Conservation (phyloP, 768 basidiomycete genomes). For the Leccinellum albellum region DNA sequence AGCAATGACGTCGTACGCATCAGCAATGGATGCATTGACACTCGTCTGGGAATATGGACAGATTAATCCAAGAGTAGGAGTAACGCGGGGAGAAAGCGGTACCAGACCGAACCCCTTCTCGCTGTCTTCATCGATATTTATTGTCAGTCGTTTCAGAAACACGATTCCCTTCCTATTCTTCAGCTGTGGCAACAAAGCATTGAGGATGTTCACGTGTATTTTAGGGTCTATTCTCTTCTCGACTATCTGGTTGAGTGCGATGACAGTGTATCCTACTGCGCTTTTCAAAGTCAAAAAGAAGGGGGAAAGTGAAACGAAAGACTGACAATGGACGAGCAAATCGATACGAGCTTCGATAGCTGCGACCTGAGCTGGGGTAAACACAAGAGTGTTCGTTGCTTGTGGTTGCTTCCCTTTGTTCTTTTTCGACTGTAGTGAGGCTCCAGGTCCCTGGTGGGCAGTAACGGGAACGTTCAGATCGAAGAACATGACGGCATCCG, state of each 20-base stretch:
- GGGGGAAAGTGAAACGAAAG: not conserved
- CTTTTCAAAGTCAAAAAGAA: conserved; percentile 5
- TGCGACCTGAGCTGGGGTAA: conserved; percentile 53
- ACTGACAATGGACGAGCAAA: conserved; percentile 69
- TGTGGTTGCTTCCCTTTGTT: conserved; percentile 32
- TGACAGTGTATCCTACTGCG: conserved; percentile 81
- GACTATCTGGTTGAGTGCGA: conserved; percentile 74
- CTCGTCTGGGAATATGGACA: conserved; percentile 57
- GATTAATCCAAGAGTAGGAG: not conserved
- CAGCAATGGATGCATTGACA: conserved; percentile 58
- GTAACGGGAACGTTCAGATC: conserved; percentile 62
- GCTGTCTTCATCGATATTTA: conserved; percentile 77
- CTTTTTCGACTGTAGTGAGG: conserved; percentile 21
- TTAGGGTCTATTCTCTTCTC: conserved; percentile 70
- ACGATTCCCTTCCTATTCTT: conserved; percentile 57
- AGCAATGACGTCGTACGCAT: conserved; percentile 72
- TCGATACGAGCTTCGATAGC: conserved; percentile 63
- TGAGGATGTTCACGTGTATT: conserved; percentile 61
- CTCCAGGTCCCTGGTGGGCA: conserved; percentile 16
- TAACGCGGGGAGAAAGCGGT: conserved; percentile 17
- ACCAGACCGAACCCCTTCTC: conserved; percentile 85
- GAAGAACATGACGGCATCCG: conserved; percentile 52
- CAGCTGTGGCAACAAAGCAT: conserved; percentile 55
- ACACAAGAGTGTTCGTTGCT: conserved; percentile 36
- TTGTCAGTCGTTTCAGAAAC: conserved; percentile 73